Evolutionary conservation across 2,329 filamentous ascomycete genomes (phyloP).

Genomic region (Alternaria burnsii): DNA sequence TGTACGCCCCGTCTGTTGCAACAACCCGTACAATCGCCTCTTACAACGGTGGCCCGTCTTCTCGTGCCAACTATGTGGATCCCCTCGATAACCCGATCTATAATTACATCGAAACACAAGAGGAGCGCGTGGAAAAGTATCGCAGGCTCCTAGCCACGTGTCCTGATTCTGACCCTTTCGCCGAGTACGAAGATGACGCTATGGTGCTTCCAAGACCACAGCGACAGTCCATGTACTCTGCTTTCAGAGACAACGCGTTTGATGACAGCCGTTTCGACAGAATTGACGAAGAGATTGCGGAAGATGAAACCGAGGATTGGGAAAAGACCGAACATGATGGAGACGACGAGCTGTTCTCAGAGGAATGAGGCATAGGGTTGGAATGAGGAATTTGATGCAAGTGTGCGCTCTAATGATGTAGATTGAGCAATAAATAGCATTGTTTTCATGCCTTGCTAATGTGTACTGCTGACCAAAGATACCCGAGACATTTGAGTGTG

Average conservation of each 20-base stretch:
- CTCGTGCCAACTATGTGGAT: constrained; percentile 1
- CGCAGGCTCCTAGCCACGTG: not conserved
- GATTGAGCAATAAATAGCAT: not conserved
- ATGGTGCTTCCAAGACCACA: constrained; percentile 11
- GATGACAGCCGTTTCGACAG: constrained; percentile 11
- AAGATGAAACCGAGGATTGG: constrained; percentile 8
- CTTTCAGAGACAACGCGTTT: constrained; percentile 7
- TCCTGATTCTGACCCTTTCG: not conserved
- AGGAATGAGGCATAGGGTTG: not conserved
- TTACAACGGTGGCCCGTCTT: constrained; percentile 11
- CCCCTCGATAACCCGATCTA: constrained; percentile 18
- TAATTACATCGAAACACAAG: not conserved
- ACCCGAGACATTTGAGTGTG: not conserved
- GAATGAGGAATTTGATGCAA: not conserved
- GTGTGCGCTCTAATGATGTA: not conserved
- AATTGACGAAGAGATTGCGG: constrained; percentile 11
- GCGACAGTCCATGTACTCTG: constrained; percentile 17
- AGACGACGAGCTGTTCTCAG: not conserved
- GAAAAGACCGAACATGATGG: not conserved
- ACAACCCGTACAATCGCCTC: constrained; percentile 17
- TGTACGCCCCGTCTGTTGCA: not conserved
- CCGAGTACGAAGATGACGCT: constrained; percentile 1
- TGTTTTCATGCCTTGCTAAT: not conserved
- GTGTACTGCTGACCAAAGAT: not conserved
- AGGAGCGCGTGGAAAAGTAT: constrained; percentile 13